Base-by-base conservation (phyloP, 1,284 basidiomycete species). In the Puccinia horiana region DNA sequence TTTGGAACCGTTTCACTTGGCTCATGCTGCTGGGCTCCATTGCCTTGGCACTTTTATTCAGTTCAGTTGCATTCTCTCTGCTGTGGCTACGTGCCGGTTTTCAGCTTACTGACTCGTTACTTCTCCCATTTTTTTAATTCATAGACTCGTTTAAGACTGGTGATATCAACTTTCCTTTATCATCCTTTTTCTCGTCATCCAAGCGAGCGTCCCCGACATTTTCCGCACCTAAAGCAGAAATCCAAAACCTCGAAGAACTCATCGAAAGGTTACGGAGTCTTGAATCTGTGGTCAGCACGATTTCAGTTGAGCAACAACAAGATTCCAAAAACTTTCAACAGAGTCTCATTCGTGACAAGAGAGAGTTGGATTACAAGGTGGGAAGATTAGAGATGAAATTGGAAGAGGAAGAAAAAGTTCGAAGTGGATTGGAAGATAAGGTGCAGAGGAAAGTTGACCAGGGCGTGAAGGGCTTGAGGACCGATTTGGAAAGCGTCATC, bases 321-420 rank as follows among this genome's bases (percentile, higher is more conserved):
- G 74, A 76, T 26, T 73, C 70, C 14, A 54, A 52, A 35, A 35
- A 35, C 20, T 20, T 73, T 16, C 58, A 58, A 52, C 74, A 76
- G 35, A 76, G 49, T 58, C n/a, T 76, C 40, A 23, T 40, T 20
- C 49, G 58, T 9, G 56, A 76, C 20, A 76, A 76, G 29, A 37
- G 16, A 32, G 74, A 76, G 49, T 44, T 76, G 35, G 74, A 63
- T 63, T 76, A 42, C 29, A 76, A 76, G 37, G 35, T 76, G 35
- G 58, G 74, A n/a, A 76, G 37, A 76, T n/a, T 76, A 23, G 74
- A 76, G 37, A 20, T 76, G 29, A 76, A 76, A 18, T 47, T 76
- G 42, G 74, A 76, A 63, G 74, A 76, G 35, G 74, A 76, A 44
- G 74, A 76, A 37, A 76, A 76, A 32, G 20, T 58, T 0, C 32